Conservation (phyloP, 805 yeast genomes). For the Wickerhamomyces bovis region DNA sequence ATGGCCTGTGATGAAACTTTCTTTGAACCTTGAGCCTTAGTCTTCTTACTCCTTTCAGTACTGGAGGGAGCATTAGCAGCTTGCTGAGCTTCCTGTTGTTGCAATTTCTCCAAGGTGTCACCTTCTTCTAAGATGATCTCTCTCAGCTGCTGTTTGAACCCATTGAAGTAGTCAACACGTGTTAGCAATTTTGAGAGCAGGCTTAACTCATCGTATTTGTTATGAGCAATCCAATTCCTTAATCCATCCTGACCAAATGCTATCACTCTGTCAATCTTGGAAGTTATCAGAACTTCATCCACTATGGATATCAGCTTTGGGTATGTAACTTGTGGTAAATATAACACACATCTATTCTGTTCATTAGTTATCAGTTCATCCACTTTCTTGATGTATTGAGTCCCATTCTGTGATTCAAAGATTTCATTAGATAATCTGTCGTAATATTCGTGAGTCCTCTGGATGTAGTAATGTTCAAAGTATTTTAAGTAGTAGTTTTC, state of each 20-base stretch:
- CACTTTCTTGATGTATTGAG: slow-evolving; percentile 47
- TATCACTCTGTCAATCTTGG: slow-evolving; percentile 52
- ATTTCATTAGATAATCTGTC: slow-evolving; percentile 38
- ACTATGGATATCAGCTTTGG: slow-evolving; percentile 51
- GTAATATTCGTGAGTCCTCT: slow-evolving; percentile 52
- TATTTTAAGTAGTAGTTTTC: slow-evolving; percentile 57
- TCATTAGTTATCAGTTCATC: slow-evolving; percentile 57
- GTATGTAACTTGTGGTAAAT: slow-evolving; percentile 46
- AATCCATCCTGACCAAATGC: slow-evolving; percentile 50
- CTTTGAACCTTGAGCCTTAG: slow-evolving; percentile 17
- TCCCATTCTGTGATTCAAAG: slow-evolving; percentile 40
- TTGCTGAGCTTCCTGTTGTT: slow-evolving; percentile 10
- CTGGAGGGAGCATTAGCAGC: slow-evolving; percentile 23
- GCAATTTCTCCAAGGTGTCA: slow-evolving; percentile 7
- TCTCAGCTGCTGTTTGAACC: slow-evolving; percentile 42
- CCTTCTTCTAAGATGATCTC: slow-evolving; percentile 45
- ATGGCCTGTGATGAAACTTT: slow-evolving; percentile 44
- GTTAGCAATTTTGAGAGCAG: slow-evolving; percentile 44
- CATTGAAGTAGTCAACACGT: slow-evolving; percentile 49
- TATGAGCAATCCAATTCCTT: slow-evolving; percentile 46
- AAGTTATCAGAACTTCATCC: slow-evolving; percentile 52
- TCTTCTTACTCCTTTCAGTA: slow-evolving; percentile 6
- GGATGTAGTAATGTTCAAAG: slow-evolving; percentile 62
- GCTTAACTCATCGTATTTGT: slow-evolving; percentile 36
- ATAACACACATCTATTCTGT: slow-evolving; percentile 45